Base-by-base conservation (phyloP, 2,329 filamentous ascomycete species). In the Fusarium fracticaudum region DNA sequence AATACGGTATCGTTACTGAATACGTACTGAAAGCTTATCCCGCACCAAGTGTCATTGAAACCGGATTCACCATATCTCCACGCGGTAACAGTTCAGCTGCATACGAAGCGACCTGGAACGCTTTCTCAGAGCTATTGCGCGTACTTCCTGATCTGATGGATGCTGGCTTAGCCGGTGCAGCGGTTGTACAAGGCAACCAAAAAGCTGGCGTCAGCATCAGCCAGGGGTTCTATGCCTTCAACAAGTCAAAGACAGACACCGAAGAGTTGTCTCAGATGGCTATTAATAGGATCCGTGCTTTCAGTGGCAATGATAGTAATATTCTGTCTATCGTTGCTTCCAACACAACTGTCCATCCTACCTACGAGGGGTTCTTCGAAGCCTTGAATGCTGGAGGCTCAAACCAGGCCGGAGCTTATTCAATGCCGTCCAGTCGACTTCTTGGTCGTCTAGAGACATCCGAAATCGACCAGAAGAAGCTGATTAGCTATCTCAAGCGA, bases 391-490 rank as follows among this genome's bases (percentile, higher is more conserved):
- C 22, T n/a, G 47, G 15, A 18, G 47, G 47, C 20, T 33, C 47
- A 33, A 50, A 50, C 47, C 47, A 33, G 29, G 47, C 47, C 15
- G 47, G 47, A 33, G 47, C 47, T n/a, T 50, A 33, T 33, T 33
- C 29, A 0, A 50, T 50, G 47, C 47, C 47, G 3, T 33, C 47
- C 15, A 50, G 47, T 50, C 47, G 47, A 33, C 29, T 50, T 18
- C 47, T 50, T 8, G 45, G 45, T 3, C 45, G 45, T 1, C 20
- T 7, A 15, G 45, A 48, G 26, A 48, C 20, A n/a, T 48, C 26
- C 20, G 10, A n/a, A 0, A n/a, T 31, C 6, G 8, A 11, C 14
- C 26, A 4, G 4, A n/a, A 3, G 7, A 17, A 1, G 7, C 5
- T 48, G 3, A 9, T 31, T 12, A 31, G 45, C 10, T 48, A 48